A percentile compares a stretch with the other conserved stretches of the same genome.
Evolutionary conservation across 805 yeast species (phyloP).

Genomic region (Candida boidinii): DNA sequence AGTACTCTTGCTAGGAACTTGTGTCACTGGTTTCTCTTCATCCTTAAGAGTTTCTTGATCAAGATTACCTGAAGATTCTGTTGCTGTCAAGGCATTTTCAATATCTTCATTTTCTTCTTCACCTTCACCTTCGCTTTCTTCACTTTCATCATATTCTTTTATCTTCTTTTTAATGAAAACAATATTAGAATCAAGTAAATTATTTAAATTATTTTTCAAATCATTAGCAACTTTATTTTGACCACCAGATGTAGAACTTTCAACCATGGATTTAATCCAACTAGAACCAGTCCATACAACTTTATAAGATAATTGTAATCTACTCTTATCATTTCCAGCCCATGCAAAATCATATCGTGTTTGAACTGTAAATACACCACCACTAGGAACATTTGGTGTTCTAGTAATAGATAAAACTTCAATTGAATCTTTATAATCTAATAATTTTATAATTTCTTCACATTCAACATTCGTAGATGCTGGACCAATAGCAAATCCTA

Average conservation of each 20-base stretch:
- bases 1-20: too few relatives aligned
- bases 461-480: constrained; percentile 69
- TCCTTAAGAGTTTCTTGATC: too few relatives aligned
- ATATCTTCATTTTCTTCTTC: too few relatives aligned
- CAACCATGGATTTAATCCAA: constrained; percentile 88
- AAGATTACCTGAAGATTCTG: too few relatives aligned
- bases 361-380: constrained; percentile 66
- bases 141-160: background rate
- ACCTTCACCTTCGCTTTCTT: too few relatives aligned
- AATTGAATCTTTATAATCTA: constrained; percentile 46
- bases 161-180: background rate
- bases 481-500: constrained; percentile 84
- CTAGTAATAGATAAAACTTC: constrained; percentile 53
- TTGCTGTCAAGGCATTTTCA: too few relatives aligned
- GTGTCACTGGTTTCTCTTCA: too few relatives aligned
- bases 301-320: constrained; percentile 56
- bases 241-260: constrained; percentile 75
- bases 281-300: constrained; percentile 87
- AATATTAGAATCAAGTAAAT: constrained; percentile 2
- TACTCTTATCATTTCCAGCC: constrained; percentile 57
- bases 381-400: constrained; percentile 96
- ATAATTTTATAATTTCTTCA: constrained; percentile 47
- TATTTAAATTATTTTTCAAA: constrained; percentile 21
- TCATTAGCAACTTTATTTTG: constrained; percentile 53
- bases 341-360: constrained; percentile 71